Evolutionary conservation across 2,329 filamentous ascomycete species (phyloP), one percentile per base, ranked within the genome.

Genomic region (Botrytis deweyae): DNA sequence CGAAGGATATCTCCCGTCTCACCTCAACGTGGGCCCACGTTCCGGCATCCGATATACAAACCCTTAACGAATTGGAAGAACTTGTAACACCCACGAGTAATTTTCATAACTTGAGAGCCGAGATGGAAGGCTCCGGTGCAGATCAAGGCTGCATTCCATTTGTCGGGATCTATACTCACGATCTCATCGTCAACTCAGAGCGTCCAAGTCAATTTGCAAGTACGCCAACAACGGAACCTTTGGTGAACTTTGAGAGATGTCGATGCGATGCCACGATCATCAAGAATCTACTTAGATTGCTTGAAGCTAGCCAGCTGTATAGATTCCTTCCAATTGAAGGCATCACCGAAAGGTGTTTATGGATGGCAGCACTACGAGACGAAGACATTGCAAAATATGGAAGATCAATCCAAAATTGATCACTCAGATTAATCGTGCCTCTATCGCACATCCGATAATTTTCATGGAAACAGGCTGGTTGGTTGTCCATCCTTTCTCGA

Each of bases 221-320:
- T 78, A 92, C 89, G 5, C 89, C 89, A 33, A 88, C 85, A 0
- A 88, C 88, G 8, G 88, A 92, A 75, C 90, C 90, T 22, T 85
- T 96, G 63, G 88, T 96, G 78, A 96, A 96, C 82, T 96, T 96
- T 83, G 93, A 95, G 84, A 88, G 92, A 74, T 94, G 92, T 78
- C 91, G 93, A 75, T 91, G 89, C 46, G 90, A 91, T 40, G 93
- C 93, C 5, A 87, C 88, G 1, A 91, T 95, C 58, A 91, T 95
- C 76, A 96, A 96, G 85, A 93, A 92, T 67, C 84, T 96, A 58
- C 84, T 95, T 59, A 87, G 93, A 36, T 85, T 96, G n/a, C 85
- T 96, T 16, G 93, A 96, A 82, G 91, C 92, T 1, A 95, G 92
- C 80, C 89, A 90, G 36, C 87, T 89, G 73, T 96, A 95, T 81